These are phyloP conservation scores for Micractinium conductrix DNA, from an alignment of 139 green algal genomes.

Conservation along the genomic window DNA sequence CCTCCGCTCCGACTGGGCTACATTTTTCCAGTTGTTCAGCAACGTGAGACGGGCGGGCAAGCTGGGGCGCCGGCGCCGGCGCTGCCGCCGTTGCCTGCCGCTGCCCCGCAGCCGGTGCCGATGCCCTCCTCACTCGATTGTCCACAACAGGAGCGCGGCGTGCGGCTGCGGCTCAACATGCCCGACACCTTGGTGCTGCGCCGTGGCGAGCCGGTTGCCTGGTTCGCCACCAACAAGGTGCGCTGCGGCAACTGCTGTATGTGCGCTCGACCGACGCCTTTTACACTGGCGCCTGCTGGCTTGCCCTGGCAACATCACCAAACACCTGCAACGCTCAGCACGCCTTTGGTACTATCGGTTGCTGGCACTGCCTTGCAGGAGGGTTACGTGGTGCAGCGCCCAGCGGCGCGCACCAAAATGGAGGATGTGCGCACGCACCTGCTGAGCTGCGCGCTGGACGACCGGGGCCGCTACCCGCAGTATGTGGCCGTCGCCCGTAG, in stretches of 20 bases:
- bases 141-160: conserved; percentile 59
- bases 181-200: conserved; percentile 65
- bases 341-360: background rate
- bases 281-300: no score
- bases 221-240: conserved; percentile 65
- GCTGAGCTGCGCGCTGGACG: conserved; percentile 17
- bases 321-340: background rate
- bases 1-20: background rate
- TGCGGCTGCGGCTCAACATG: conserved; percentile 62
- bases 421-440: conserved; percentile 58
- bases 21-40: conserved; percentile 4
- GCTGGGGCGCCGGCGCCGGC: background rate
- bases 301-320: background rate
- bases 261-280: background rate
- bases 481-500: conserved; percentile 50
- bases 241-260: background rate
- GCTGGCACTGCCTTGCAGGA: conserved; percentile 48
- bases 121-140: no score
- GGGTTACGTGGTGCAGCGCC: conserved; percentile 56
- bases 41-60: background rate
- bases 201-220: conserved; percentile 54
- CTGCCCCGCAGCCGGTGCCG: no score
- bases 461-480: conserved; percentile 37
- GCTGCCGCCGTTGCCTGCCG: background rate
- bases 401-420: conserved; percentile 40